These are phyloP conservation scores for Phytopythium chamaehyphon DNA, from an alignment of 352 stramenopile genomes.

Conservation along the genomic window DNA sequence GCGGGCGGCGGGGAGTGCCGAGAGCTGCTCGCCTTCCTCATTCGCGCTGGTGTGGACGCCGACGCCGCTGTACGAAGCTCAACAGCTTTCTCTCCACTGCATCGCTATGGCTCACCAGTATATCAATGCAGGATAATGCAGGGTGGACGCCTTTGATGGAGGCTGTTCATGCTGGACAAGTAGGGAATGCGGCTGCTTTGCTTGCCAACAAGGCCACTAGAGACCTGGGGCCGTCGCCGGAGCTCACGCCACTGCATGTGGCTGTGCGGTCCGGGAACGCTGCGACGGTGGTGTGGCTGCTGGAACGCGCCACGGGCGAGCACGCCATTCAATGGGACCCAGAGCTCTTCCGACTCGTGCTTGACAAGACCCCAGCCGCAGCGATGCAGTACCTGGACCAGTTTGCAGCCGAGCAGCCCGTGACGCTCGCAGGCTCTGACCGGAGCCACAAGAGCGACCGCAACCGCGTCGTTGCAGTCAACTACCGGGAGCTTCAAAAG, in stretches of 20 bases:
- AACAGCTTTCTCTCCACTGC: background rate
- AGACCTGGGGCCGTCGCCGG: conserved; percentile 20
- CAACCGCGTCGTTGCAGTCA: conserved; percentile 38
- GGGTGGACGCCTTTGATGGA: conserved; percentile 65
- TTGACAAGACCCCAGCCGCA: conserved; percentile 43
- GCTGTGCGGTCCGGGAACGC: conserved; percentile 12
- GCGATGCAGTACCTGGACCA: conserved; percentile 42
- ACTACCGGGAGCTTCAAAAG: conserved; percentile 36
- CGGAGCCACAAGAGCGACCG: conserved; percentile 12
- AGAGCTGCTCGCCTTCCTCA: conserved; percentile 40
- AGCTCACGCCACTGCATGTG: conserved; percentile 38
- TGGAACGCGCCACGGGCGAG: conserved; percentile 20
- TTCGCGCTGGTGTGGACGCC: conserved; percentile 29
- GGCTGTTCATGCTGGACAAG: conserved; percentile 52
- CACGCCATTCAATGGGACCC: conserved; percentile 24
- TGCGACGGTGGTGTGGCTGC: conserved; percentile 15
- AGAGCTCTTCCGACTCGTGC: conserved; percentile 46
- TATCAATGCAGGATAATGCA: conserved; percentile 19
- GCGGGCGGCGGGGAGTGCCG: conserved; percentile 47
- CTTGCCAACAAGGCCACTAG: conserved; percentile 37
- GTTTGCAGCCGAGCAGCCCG: conserved; percentile 48
- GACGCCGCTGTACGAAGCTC: conserved; percentile 26
- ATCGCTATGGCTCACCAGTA: too few species aligned
- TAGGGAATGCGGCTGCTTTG: conserved; percentile 41
- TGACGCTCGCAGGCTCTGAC: conserved; percentile 1